Conservation (phyloP, 257 asterid species). For the Fraxinus pennsylvanica region DNA sequence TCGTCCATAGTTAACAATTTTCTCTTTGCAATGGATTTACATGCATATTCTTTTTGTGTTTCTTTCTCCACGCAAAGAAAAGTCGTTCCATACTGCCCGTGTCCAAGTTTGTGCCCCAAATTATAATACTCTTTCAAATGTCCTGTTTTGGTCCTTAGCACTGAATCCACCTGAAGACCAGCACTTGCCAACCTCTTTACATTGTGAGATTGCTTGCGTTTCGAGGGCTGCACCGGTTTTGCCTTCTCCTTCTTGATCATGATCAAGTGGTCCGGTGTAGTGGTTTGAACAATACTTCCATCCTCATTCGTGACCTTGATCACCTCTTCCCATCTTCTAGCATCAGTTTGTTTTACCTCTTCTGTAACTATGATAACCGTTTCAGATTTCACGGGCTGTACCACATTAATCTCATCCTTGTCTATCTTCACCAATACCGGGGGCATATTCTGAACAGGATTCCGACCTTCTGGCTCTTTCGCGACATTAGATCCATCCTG, state of each 20-base stretch:
- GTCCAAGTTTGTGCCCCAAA: conserved; percentile 16
- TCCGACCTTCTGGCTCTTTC: conserved; percentile 22
- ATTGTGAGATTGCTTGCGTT: conserved; percentile 1
- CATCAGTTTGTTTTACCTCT: conserved; percentile 22
- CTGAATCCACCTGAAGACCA: conserved; percentile 15
- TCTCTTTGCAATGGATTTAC: conserved; percentile 2
- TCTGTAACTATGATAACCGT: conserved; percentile 27
- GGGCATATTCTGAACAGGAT: conserved; percentile 35
- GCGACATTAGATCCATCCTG: neutral
- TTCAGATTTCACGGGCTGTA: neutral
- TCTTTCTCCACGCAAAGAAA: conserved; percentile 1
- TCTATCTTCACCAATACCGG: conserved; percentile 40
- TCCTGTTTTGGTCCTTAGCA: conserved; percentile 17
- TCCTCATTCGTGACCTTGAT: conserved; percentile 12
- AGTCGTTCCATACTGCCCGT: conserved; percentile 14
- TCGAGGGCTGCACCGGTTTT: neutral
- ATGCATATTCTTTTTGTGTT: neutral
- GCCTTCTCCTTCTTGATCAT: neutral
- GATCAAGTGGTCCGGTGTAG: neutral
- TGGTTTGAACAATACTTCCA: neutral
- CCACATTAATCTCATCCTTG: conserved; percentile 21
- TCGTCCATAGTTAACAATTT: conserved; percentile 15
- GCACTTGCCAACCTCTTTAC: conserved; percentile 18
- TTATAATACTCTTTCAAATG: conserved; percentile 16
- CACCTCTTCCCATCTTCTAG: conserved; percentile 33